phyloP scores from a whole-genome alignment of 495 filamentous ascomycete genomes.

The Talaromyces thailandensis region DNA sequence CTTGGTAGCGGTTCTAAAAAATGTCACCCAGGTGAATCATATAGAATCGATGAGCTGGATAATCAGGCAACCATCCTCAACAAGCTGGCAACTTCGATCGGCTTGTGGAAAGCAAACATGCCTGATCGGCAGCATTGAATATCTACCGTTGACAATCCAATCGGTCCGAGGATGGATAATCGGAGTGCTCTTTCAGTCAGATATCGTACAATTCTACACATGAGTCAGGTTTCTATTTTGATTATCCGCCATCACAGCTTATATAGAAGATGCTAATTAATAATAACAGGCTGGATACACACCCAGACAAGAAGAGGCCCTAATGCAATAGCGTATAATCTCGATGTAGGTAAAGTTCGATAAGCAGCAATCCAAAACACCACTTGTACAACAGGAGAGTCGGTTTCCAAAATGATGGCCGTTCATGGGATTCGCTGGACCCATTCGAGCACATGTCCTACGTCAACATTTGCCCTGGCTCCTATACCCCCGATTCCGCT shows the following conservation, averaged over 20 bases:
- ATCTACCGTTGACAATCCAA: background rate
- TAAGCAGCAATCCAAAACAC: background rate
- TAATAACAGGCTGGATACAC: background rate
- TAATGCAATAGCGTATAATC: background rate
- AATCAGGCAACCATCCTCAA: conserved; percentile 28
- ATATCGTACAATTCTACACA: background rate
- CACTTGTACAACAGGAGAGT: too few relatives aligned
- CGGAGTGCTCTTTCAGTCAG: background rate
- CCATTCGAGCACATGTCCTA: background rate
- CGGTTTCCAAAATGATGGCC: too few relatives aligned
- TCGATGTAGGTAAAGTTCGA: background rate
- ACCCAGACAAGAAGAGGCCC: background rate
- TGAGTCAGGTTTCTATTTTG: background rate
- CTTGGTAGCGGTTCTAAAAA: conserved; percentile 28
- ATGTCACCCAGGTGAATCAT: conserved; percentile 32
- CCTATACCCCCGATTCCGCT: background rate
- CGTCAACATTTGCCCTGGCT: background rate
- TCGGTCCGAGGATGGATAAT: background rate
- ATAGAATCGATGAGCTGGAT: conserved; percentile 30
- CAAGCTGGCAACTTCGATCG: background rate
- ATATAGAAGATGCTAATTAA: background rate
- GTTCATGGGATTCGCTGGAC: too few relatives aligned
- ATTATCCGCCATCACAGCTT: background rate
- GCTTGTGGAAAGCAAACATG: conserved; percentile 7
- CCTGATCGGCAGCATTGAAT: conserved; percentile 2